These are phyloP conservation scores for Candida gorgasii DNA, from an alignment of 805 yeast genomes.

Conservation along the genomic window DNA sequence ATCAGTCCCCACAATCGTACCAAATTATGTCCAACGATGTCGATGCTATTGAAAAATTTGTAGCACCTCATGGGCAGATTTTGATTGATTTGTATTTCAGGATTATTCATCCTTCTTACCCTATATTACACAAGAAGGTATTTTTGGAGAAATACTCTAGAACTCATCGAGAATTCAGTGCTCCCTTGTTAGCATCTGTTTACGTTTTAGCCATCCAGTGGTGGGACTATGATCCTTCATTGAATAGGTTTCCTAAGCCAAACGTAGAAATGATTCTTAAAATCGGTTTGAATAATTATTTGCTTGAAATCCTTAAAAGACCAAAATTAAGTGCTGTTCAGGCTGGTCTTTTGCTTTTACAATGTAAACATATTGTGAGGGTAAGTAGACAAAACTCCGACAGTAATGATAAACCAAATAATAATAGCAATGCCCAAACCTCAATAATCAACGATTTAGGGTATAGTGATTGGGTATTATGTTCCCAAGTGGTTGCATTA, in stretches of 20 bases:
- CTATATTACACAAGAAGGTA: conserved; percentile 86
- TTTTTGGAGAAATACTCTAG: conserved; percentile 88
- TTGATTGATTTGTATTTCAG: conserved; percentile 79
- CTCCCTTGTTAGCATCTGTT: conserved; percentile 88
- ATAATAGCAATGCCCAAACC: conserved; percentile 1
- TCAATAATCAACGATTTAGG: conserved; percentile 36
- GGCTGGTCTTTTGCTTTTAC: conserved; percentile 78
- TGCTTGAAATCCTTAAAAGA: conserved; percentile 74
- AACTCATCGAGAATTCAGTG: conserved; percentile 88
- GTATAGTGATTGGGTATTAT: conserved; percentile 77
- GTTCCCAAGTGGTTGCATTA: conserved; percentile 82
- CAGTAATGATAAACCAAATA: conserved; percentile 6
- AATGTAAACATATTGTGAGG: conserved; percentile 50
- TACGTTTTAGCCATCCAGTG: conserved; percentile 86
- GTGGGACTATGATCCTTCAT: conserved; percentile 88
- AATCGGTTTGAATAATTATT: conserved; percentile 63
- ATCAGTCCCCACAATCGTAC: conserved; percentile 69
- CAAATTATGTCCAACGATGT: conserved; percentile 72
- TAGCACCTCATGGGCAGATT: conserved; percentile 90
- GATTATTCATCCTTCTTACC: conserved; percentile 87
- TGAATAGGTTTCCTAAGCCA: conserved; percentile 77
- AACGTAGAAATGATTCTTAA: conserved; percentile 53
- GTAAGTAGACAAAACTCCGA: conserved; percentile 13
- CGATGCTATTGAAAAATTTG: conserved; percentile 79
- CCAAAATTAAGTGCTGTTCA: conserved; percentile 92